Evolutionary conservation across 1,284 basidiomycete genomes (phyloP).

Genomic region (Papiliotrema terrestris): DNA sequence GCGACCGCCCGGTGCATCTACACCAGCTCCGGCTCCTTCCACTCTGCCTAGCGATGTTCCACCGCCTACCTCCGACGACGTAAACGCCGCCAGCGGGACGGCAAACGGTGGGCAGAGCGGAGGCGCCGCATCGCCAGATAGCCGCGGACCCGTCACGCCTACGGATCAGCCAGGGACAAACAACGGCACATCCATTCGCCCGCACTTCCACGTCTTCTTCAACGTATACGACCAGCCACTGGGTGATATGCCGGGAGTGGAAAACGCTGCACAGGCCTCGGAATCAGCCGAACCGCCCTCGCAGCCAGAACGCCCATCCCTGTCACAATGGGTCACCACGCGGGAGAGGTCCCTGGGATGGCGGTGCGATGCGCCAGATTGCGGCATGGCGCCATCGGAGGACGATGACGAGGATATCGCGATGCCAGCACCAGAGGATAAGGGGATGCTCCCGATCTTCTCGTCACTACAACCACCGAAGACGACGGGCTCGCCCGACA

Average conservation of each 20-base stretch:
- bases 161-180: neutral
- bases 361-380: constrained; percentile 41
- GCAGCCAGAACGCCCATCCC: constrained; percentile 21
- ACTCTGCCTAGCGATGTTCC: neutral
- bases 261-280: neutral
- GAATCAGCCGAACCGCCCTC: constrained; percentile 2
- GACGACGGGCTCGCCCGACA: neutral
- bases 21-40: constrained; percentile 1
- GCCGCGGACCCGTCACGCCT: neutral
- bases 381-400: constrained; percentile 23
- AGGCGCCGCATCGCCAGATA: neutral
- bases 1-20: neutral
- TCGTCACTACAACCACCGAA: constrained; percentile 21
- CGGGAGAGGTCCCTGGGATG: constrained; percentile 40
- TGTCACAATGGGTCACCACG: constrained; percentile 35
- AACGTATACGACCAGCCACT: neutral
- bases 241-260: constrained; percentile 1
- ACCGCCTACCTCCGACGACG: neutral
- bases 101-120: neutral
- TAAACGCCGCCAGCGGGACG: neutral
- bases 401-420: constrained; percentile 16
- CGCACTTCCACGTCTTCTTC: constrained; percentile 5
- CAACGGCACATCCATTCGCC: neutral
- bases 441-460: constrained; percentile 32
- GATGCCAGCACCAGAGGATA: constrained; percentile 7